These are phyloP conservation scores for Taiozyma sp. DNA, from an alignment of 1,139 yeast genomes.

Conservation along the genomic window DNA sequence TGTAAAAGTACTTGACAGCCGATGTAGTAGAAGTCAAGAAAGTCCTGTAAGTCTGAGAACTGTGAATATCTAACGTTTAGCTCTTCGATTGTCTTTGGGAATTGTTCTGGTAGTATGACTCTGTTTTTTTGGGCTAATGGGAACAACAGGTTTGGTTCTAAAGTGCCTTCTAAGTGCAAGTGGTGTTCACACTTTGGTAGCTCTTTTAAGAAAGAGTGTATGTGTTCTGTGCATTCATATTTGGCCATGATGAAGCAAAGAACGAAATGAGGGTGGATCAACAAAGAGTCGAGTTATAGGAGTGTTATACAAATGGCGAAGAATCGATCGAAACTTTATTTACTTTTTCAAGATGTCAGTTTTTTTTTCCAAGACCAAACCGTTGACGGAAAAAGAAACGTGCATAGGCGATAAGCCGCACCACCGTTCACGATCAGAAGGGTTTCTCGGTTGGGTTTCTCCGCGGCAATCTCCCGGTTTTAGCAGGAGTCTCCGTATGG, in stretches of 20 bases:
- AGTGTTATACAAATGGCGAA: neutral
- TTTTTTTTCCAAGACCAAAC: neutral
- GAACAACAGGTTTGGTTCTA: slow-evolving; percentile 67
- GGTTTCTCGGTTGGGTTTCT: too few relatives aligned
- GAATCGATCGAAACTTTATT: neutral
- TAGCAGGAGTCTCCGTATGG: too few relatives aligned
- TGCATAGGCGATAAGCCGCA: neutral
- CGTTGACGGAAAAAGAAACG: neutral
- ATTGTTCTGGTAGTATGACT: slow-evolving; percentile 51
- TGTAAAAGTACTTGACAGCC: slow-evolving; percentile 69
- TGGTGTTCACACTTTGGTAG: slow-evolving; percentile 84
- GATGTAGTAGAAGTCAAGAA: slow-evolving; percentile 70
- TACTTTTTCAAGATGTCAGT: neutral
- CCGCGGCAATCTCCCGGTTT: too few relatives aligned
- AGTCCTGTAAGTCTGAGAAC: slow-evolving; percentile 69
- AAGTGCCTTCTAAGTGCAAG: slow-evolving; percentile 75
- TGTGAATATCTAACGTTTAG: slow-evolving; percentile 53
- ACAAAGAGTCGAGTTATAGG: neutral
- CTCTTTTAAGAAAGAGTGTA: slow-evolving; percentile 47
- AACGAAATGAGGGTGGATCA: neutral
- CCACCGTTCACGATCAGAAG: neutral
- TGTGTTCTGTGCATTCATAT: slow-evolving; percentile 17
- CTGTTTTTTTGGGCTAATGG: slow-evolving; percentile 58
- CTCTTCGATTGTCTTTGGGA: slow-evolving; percentile 51
- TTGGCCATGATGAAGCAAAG: slow-evolving; percentile 4